Evolutionary conservation across 495 filamentous ascomycete species (phyloP).

Genomic region (Hypoxylon subgilvum): DNA sequence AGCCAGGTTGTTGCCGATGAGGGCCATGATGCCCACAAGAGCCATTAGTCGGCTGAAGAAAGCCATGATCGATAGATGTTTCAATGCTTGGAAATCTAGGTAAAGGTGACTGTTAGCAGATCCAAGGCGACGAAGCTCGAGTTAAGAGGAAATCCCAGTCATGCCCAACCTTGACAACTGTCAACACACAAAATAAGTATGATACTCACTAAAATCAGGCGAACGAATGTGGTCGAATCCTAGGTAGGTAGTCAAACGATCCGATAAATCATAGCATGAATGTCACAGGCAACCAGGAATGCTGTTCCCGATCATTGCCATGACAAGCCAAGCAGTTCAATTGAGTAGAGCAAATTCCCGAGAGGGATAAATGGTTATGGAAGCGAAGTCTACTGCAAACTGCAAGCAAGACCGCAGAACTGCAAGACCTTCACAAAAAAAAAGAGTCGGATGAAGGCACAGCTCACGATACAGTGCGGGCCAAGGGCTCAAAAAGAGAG

Average conservation of each 20-base stretch:
- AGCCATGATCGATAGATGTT: constrained; percentile 26
- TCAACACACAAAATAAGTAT: background rate
- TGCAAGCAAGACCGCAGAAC: constrained; percentile 17
- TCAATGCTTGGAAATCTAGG: constrained; percentile 10
- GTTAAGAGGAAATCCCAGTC: background rate
- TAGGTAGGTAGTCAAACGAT: constrained; percentile 21
- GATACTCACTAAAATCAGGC: constrained; percentile 14
- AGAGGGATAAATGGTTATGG: constrained; percentile 10
- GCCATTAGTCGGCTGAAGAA: constrained; percentile 22
- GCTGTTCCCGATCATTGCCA: constrained; percentile 32
- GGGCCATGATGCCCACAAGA: constrained; percentile 11
- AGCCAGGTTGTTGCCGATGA: constrained; percentile 26
- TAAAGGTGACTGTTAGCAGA: constrained; percentile 9
- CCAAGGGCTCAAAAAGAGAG: constrained; percentile 12
- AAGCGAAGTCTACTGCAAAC: constrained; percentile 17
- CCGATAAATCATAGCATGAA: constrained; percentile 20
- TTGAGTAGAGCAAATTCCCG: constrained; percentile 2
- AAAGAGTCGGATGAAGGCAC: constrained; percentile 24
- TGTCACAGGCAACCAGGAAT: constrained; percentile 27
- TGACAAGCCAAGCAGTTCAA: constrained; percentile 32
- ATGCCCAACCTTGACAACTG: constrained; percentile 4
- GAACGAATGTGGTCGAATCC: constrained; percentile 19
- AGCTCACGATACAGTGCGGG: constrained; percentile 31
- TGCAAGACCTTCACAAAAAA: constrained; percentile 29
- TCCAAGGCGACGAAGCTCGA: background rate